Conservation (phyloP, 805 yeast genomes). For the Wickerhamiella azyma region DNA sequence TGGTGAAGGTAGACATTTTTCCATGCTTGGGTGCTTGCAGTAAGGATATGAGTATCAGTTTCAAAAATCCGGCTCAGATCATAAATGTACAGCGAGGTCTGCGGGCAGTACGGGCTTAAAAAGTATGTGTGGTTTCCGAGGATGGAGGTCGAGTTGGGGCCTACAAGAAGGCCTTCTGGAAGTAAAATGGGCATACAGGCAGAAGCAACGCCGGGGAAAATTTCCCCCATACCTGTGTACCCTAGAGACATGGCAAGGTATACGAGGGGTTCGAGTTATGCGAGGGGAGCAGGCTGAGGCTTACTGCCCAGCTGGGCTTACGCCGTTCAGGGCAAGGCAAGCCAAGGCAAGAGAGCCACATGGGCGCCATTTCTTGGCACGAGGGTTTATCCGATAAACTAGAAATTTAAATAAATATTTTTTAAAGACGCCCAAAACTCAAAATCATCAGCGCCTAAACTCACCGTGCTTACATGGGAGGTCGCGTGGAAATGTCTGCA, state of each 20-base stretch:
- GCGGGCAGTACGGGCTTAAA: constrained; percentile 3
- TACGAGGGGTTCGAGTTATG: too few species aligned
- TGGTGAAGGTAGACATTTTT: neutral
- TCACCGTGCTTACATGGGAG: constrained; percentile 10
- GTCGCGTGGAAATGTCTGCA: constrained; percentile 20
- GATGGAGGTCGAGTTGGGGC: neutral
- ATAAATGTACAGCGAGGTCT: constrained; percentile 1
- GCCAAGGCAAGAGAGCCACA: too few species aligned
- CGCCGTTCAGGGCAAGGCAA: too few species aligned
- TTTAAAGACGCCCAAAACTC: too few species aligned
- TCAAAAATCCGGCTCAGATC: neutral
- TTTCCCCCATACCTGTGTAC: neutral
- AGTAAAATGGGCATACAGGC: constrained; percentile 6
- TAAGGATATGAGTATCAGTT: neutral
- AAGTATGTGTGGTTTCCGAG: neutral
- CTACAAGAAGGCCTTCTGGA: neutral
- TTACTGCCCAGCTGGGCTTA: too few species aligned
- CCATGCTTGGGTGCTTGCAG: constrained; percentile 2
- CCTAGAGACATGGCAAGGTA: neutral
- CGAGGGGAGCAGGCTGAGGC: too few species aligned
- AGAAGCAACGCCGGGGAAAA: neutral
- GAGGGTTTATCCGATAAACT: too few species aligned
- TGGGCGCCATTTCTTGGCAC: too few species aligned
- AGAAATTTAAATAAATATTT: too few species aligned
- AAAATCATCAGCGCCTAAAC: too few species aligned